phyloP scores from a whole-genome alignment of 2,329 filamentous ascomycete genomes.

The Xylariales sp. region DNA sequence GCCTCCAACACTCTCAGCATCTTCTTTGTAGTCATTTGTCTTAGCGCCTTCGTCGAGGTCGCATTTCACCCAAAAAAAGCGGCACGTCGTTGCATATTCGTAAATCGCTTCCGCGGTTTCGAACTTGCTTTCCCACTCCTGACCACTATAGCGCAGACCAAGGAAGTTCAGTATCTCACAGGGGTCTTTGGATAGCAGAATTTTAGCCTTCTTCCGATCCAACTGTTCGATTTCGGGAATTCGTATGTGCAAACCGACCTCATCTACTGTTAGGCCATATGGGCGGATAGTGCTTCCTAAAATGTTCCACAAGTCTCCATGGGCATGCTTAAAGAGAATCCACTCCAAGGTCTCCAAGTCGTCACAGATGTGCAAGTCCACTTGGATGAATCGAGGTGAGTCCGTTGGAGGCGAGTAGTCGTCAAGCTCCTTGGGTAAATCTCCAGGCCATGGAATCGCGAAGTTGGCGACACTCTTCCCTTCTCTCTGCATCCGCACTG shows the following conservation, averaged over 20 bases:
- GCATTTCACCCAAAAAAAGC: conserved; percentile 49
- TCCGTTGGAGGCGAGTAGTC: conserved; percentile 1
- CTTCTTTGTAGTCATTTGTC: too few species aligned
- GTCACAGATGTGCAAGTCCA: conserved; percentile 60
- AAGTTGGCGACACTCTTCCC: conserved; percentile 22
- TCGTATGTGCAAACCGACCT: conserved; percentile 59
- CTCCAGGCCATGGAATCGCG: conserved; percentile 51
- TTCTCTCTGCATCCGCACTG: conserved; percentile 31
- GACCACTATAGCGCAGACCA: conserved; percentile 43
- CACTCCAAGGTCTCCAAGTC: conserved; percentile 46
- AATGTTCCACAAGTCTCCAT: conserved; percentile 67
- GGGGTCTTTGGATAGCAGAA: conserved; percentile 59
- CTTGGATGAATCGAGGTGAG: conserved; percentile 51
- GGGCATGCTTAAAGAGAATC: conserved; percentile 63
- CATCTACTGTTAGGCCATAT: conserved; percentile 62
- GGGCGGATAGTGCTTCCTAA: conserved; percentile 60
- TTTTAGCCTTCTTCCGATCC: conserved; percentile 50
- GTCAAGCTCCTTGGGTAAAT: conserved; percentile 5
- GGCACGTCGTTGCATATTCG: conserved; percentile 53
- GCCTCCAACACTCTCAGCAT: conserved; percentile 16
- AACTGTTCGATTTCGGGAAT: conserved; percentile 62
- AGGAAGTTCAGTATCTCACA: conserved; percentile 56
- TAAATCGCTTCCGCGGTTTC: conserved; percentile 50
- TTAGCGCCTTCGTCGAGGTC: conserved; percentile 22
- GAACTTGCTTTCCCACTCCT: conserved; percentile 53